Evolutionary conservation across 257 asterid species (phyloP).

Genomic region (Capsicum chinense): DNA sequence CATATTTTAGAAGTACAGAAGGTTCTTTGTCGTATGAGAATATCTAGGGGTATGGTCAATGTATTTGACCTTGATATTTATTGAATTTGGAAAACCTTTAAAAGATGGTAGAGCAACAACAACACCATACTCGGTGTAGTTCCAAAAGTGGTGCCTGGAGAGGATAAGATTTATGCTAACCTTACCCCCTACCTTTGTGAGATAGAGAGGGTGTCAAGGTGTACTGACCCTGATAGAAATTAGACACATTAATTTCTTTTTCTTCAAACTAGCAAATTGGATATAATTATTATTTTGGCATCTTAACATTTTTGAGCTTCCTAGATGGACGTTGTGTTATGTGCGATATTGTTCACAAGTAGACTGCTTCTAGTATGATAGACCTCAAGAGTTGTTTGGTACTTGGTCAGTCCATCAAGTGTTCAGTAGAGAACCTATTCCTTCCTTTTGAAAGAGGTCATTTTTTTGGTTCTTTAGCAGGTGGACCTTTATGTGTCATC

Average conservation of each 20-base stretch:
- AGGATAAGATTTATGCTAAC: too few species aligned
- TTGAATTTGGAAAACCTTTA: neutral
- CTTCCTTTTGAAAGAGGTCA: neutral
- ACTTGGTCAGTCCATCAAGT: slow-evolving; percentile 1
- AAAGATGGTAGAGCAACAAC: neutral
- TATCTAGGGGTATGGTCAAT: neutral
- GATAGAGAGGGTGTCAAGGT: too few species aligned
- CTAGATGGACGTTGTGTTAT: neutral
- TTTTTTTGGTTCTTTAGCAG: neutral
- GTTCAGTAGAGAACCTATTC: neutral
- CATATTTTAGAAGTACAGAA: neutral
- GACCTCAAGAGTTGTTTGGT: slow-evolving; percentile 9
- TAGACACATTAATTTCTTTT: neutral
- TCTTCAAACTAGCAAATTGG: slow-evolving; percentile 7
- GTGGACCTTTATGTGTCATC: neutral
- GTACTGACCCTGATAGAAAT: neutral
- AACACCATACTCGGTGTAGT: too few species aligned
- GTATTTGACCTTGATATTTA: neutral
- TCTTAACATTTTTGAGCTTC: neutral
- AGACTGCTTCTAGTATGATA: neutral
- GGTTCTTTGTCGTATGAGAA: neutral
- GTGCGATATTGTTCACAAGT: neutral
- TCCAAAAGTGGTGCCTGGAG: too few species aligned
- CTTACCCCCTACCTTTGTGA: too few species aligned
- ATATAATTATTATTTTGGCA: neutral